Conservation (phyloP, 208 protist species). For the Wallacemonas sp. region DNA sequence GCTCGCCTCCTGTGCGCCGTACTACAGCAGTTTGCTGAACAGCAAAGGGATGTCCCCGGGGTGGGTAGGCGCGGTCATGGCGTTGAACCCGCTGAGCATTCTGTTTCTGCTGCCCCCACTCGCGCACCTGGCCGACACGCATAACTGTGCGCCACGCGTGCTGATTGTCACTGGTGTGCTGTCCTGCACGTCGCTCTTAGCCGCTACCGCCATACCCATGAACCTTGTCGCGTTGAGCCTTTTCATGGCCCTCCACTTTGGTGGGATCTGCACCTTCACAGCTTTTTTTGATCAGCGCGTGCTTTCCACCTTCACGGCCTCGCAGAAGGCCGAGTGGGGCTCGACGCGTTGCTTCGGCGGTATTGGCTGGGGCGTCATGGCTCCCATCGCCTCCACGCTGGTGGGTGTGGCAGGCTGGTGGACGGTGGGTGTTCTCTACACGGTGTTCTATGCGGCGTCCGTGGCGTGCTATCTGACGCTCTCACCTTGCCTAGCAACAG, state of each 20-base stretch:
- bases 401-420: conserved; percentile 2
- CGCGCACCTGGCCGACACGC: conserved; percentile 16
- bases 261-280: conserved; percentile 5
- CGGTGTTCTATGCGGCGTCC: background rate
- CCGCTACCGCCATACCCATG: background rate
- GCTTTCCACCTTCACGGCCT: conserved; percentile 14
- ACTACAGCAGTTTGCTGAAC: conserved; percentile 19
- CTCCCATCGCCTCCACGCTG: background rate
- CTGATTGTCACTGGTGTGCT: conserved; percentile 3
- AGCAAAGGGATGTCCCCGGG: conserved; percentile 7
- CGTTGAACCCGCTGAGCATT: conserved; percentile 13
- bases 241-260: conserved; percentile 18
- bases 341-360: background rate
- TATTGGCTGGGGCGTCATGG: conserved; percentile 12
- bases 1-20: conserved; percentile 13
- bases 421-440: background rate
- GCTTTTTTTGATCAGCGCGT: conserved; percentile 22
- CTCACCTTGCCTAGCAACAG: background rate
- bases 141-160: conserved; percentile 4
- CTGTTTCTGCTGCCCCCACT: conserved; percentile 19
- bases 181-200: background rate
- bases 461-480: background rate
- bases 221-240: conserved; percentile 1
- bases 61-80: conserved; percentile 9
- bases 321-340: conserved; percentile 19